Evolutionary conservation across 192 early-diverging fungal genomes (phyloP).

Genomic region (Rhizophlyctis rosea): DNA sequence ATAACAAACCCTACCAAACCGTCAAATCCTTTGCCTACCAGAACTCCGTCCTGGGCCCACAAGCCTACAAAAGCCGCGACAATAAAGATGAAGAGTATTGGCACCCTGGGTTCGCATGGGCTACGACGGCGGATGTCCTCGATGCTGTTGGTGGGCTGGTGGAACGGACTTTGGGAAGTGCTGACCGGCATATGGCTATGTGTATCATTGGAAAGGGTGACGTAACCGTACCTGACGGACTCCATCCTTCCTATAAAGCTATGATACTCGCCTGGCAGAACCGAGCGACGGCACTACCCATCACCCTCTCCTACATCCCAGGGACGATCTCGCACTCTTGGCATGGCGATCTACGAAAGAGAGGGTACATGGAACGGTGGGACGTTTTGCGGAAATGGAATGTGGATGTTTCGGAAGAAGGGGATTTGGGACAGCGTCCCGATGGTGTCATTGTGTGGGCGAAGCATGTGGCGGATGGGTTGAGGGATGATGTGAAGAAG

Average conservation of each 20-base stretch:
- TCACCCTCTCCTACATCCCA: slow-evolving; percentile 6
- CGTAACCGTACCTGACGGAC: slow-evolving; percentile 6
- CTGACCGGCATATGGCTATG: slow-evolving; percentile 27
- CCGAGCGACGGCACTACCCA: neutral
- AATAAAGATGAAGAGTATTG: slow-evolving; percentile 16
- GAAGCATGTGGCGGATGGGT: neutral
- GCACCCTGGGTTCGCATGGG: slow-evolving; percentile 27
- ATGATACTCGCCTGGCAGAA: slow-evolving; percentile 12
- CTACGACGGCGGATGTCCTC: neutral
- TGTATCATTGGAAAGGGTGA: neutral
- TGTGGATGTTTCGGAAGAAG: neutral
- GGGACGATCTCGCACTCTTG: slow-evolving; percentile 16
- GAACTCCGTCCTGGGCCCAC: neutral
- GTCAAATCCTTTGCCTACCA: slow-evolving; percentile 21
- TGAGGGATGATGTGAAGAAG: neutral
- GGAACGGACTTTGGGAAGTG: slow-evolving; percentile 21
- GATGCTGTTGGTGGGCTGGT: slow-evolving; percentile 11
- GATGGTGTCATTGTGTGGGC: slow-evolving; percentile 1
- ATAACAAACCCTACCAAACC: neutral
- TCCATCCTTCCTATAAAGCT: neutral
- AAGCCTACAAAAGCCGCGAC: slow-evolving; percentile 6
- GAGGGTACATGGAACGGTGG: slow-evolving; percentile 26
- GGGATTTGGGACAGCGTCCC: neutral
- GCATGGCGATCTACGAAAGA: slow-evolving; percentile 16
- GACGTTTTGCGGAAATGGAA: slow-evolving; percentile 18